A percentile compares a stretch with the other conserved stretches of the same genome.
Conservation (phyloP, 139 green algal genomes). For the Closterium sp. region DNA sequence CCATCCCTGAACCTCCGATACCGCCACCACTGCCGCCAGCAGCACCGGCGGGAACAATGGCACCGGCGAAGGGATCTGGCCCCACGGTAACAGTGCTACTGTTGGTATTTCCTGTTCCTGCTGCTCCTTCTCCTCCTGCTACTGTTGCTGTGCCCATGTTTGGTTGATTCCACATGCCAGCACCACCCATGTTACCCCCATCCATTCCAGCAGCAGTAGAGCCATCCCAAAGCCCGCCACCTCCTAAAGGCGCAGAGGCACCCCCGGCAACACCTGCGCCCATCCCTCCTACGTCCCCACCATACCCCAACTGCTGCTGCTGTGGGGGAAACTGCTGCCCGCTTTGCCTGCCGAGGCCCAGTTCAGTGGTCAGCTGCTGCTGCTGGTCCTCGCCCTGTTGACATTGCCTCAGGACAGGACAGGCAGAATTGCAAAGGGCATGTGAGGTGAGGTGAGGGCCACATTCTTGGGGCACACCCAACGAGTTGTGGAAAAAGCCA, state of each 20-base stretch:
- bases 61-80: neutral
- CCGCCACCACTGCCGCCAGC: neutral
- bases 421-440: no score
- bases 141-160: no score
- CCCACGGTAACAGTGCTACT: neutral
- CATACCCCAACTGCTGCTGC: neutral
- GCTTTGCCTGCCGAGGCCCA: neutral
- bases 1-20: neutral
- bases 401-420: no score
- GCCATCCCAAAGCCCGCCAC: neutral
- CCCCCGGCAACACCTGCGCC: neutral
- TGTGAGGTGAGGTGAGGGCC: no score
- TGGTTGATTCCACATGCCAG: no score
- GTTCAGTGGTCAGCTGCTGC: neutral
- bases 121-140: no score
- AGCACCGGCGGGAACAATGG: neutral
- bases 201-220: neutral
- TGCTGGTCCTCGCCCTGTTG: neutral
- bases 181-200: neutral
- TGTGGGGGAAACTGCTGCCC: neutral
- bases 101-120: no score
- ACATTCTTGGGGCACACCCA: no score
- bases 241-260: neutral
- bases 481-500: no score
- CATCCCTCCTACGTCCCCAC: neutral